Evolutionary conservation across 2,329 filamentous ascomycete genomes (phyloP).

Genomic region (Tolypocladium inflatum): DNA sequence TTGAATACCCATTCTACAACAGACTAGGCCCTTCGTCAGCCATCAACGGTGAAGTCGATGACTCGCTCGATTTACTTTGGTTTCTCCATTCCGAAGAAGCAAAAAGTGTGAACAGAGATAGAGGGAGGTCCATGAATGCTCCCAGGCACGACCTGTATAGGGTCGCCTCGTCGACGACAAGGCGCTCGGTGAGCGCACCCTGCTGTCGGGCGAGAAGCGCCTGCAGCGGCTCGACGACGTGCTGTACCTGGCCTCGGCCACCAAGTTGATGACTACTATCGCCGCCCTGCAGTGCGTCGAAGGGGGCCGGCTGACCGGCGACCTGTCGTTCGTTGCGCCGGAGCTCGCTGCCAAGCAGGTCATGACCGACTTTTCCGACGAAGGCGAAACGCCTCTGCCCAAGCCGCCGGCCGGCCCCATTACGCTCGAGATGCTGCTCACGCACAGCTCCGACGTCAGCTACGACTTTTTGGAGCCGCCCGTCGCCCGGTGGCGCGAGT

Average conservation of each 20-base stretch:
- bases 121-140: no score
- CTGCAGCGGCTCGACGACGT: slow-evolving; percentile 26
- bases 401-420: no score
- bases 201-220: slow-evolving; percentile 27
- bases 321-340: slow-evolving; percentile 34
- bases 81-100: slow-evolving; percentile 3
- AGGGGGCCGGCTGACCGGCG: slow-evolving; percentile 35
- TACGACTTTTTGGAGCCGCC: slow-evolving; percentile 33
- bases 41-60: slow-evolving; percentile 6
- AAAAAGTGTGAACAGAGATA: neutral
- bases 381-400: slow-evolving; percentile 25
- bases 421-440: slow-evolving; percentile 40
- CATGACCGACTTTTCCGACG: slow-evolving; percentile 33
- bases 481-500: slow-evolving; percentile 24
- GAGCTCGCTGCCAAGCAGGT: slow-evolving; percentile 38
- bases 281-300: slow-evolving; percentile 47
- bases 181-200: slow-evolving; percentile 27
- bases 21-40: slow-evolving; percentile 11
- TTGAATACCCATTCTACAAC: slow-evolving; percentile 10
- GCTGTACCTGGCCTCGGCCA: slow-evolving; percentile 25
- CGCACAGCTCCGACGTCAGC: slow-evolving; percentile 37
- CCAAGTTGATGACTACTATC: slow-evolving; percentile 39
- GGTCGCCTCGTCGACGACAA: slow-evolving; percentile 30
- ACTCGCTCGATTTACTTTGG: slow-evolving; percentile 3
- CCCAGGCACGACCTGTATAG: neutral